Base-by-base conservation (phyloP, 495 filamentous ascomycete genomes). In the Geoglossum glabrum region DNA sequence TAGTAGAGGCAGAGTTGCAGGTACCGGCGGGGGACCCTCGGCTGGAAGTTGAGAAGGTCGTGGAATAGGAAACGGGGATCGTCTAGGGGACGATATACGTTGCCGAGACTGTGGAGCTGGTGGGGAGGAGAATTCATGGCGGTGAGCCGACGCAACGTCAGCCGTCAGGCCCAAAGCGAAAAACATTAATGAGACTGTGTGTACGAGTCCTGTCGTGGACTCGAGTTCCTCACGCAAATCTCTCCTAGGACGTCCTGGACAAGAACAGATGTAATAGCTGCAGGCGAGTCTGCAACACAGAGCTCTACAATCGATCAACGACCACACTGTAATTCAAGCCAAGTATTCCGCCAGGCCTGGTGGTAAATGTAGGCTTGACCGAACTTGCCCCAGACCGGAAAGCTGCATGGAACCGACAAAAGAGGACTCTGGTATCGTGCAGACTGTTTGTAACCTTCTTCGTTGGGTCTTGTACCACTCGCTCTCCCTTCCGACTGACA, bases 81-180 rank as follows among this genome's bases (percentile, higher is more conserved):
- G 25, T 21, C 15, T 13, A 25, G 34, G 56, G n/a, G 56, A 17
- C 15, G 43, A 50, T 10, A 28, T 52, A 23, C 30, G 38, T 15
- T 56, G 54, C 54, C 40, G 27, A 17, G 6, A 11, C 10, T 27
- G 28, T 3, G 56, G 43, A 34, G 19, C 10, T 25, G 26, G 40
- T 21, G 55, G 56, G 11, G 56, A 50, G 25, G 56, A 50, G 30
- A 58, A 58, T 58, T 46, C 54, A 60, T 60, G 54, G 13, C 33
- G 51, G 33, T 59, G 57, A 7, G 46, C 57, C 31, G 57, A 46
- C 43, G 57, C 57, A 30, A 50, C 47, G 19, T 59, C 57, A 28
- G 57, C 57, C 25, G 57, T 55, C 11, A 54, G 17, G 6, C 57
- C 57, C 57, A 59, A 43, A 19, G 51, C 34, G 25, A 59, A 59